Base-by-base conservation (phyloP, 441 rosid genomes). In the Brassica hybrid region DNA sequence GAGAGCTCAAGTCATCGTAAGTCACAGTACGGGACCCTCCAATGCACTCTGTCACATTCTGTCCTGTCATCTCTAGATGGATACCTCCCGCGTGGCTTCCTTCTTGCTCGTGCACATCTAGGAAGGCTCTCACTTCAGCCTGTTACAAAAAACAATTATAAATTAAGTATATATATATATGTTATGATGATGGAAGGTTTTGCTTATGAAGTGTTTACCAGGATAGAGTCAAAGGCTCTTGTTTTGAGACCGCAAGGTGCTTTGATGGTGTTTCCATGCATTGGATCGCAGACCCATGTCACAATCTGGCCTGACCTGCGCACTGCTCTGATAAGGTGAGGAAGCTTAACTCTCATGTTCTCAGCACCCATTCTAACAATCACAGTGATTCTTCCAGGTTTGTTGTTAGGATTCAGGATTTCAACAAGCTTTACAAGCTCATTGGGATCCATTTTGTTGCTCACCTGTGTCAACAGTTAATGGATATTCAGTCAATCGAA, bases 191-290 rank as follows among this genome's bases (percentile, higher is more conserved):
- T 17, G 17, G 8, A 8, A 27, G 72, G 27, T 25, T 59, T 32
- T 41, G 79, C 54, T 41, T 73, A 66, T 78, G 16, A 43, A 57
- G 36, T 34, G 64, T 73, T 70, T 89, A 89, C 96, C 96, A 89
- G 52, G 76, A 93, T 93, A 18, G 94, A 85, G 84, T 93, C 97
- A 0, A 93, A 93, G 72, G 98, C 81, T 16, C 97, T 91, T 19
- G 98, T 93, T 79, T 88, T 93, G 74, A 88, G 90, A 16, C 98
- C 97, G 50, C 94, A 93, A 1, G 98, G 98, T 16, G 98, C 97
- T 81, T 87, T 84, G 41, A 89, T 93, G 60, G 97, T 93, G 88
- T 93, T 91, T 62, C 96, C 97, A 13, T 93, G 96, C 93, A 91
- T 88, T 11, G 98, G 98, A 83, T 93, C 98, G 16, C 88, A 83